Evolutionary conservation across 2,329 filamentous ascomycete species (phyloP), one percentile per base, ranked within the genome.

Genomic region (Colletotrichum tanaceti): DNA sequence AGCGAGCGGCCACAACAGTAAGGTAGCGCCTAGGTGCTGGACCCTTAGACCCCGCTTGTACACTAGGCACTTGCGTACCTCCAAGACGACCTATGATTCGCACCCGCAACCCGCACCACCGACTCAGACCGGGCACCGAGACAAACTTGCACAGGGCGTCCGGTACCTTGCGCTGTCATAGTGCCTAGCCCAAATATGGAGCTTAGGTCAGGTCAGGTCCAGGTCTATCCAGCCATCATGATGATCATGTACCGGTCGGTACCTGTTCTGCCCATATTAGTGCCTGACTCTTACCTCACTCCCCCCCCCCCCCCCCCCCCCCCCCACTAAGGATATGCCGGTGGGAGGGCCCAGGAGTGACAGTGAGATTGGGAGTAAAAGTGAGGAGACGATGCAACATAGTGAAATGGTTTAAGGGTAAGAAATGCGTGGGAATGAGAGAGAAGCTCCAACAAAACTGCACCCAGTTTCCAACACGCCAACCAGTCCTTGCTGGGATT

Each of bases 31-130:
- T 24, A n/a, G 52, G 35, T 20, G 28, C 43, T 55, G 65, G 65
- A 65, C 65, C 65, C 65, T 65, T 55, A 62, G 54, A n/a, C 46
- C 55, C 65, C 60, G 32, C 65, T 64, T 64, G 18, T 67, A n/a
- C n/a, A n/a, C n/a, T 35, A 35, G 32, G 32, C 10, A 35, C 32
- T 10, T 10, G 7, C 10, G 32, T 35, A 35, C 32, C 32, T 35
- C 32, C 32, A 35, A 35, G 32, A 10, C 32, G n/a, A n/a, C 18
- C 18, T 13, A 46, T 4, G 20, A 58, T 22, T 46, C 41, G 13
- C 44, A 47, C 55, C 32, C 14, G 32, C 32, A 35, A 22, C 52
- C 52, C n/a, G 7, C n/a, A 20, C 2, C 10, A n/a, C 35, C 3
- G 20, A 59, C 57, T 28, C 35, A 14, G n/a, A 59, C 57, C 44